Percentiles rank a stretch among this genome's conserved stretches.
phyloP scores from a whole-genome alignment of 371 early-diverging fungal species.

The Mucor sp. region DNA sequence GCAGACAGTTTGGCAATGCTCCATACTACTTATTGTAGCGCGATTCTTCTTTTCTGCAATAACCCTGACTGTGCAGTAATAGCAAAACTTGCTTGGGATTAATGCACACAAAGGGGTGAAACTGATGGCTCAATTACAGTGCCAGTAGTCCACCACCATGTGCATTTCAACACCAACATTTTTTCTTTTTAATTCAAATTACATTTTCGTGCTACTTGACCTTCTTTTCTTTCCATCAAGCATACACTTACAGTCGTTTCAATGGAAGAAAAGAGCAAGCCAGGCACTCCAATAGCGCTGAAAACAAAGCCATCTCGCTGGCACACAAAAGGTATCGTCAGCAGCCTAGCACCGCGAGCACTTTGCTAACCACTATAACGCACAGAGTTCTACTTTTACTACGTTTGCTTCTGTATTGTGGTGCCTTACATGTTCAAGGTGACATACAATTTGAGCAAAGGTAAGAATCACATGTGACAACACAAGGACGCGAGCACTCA shows the following conservation, averaged over 20 bases:
- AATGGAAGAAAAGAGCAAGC: not conserved
- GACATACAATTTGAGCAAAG: constrained; percentile 60
- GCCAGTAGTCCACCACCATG: not conserved
- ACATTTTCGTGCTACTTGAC: not conserved
- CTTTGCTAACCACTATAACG: not conserved
- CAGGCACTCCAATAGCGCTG: not conserved
- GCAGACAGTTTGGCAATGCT: too few species aligned
- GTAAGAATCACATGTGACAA: constrained; percentile 25
- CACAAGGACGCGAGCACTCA: not conserved
- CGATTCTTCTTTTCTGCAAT: too few species aligned
- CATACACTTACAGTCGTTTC: not conserved
- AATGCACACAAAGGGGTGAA: not conserved
- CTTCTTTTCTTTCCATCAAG: not conserved
- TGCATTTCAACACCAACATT: not conserved
- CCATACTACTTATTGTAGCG: too few species aligned
- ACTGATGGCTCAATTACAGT: not conserved
- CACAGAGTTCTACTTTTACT: constrained; percentile 76
- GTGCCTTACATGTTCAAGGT: constrained; percentile 72
- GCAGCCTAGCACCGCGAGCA: not conserved
- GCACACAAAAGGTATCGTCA: constrained; percentile 33
- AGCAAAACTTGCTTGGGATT: too few species aligned
- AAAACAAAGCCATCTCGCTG: constrained; percentile 33
- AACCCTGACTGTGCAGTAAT: too few species aligned
- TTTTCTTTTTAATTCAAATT: not conserved
- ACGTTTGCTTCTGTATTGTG: constrained; percentile 54